A percentile compares a stretch with the other conserved stretches of the same genome.
Conservation (phyloP, 2,329 filamentous ascomycete genomes). For the Phialemoniopsis sp. region DNA sequence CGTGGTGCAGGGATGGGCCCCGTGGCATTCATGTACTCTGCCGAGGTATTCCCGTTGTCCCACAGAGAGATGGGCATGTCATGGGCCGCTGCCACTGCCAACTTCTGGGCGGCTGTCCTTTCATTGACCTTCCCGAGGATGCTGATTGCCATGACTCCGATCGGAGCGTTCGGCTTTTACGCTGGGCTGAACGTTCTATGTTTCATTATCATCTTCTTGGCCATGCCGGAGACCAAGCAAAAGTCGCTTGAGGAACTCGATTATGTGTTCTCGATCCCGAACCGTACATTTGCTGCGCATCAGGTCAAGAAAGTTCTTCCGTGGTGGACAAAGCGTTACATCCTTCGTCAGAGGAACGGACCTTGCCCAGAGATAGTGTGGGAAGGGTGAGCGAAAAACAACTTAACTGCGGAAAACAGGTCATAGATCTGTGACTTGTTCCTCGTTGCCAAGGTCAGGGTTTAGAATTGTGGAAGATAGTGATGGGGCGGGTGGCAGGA, state of each 20-base stretch:
- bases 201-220: conserved; percentile 51
- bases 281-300: no score
- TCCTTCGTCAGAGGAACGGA: conserved; percentile 46
- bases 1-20: no score
- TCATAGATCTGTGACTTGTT: no score
- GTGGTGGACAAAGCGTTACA: conserved; percentile 56
- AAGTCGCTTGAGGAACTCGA: conserved; percentile 56
- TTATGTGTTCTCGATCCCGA: conserved; percentile 53
- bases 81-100: conserved; percentile 63
- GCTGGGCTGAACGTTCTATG: conserved; percentile 52
- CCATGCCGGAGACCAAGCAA: conserved; percentile 57
- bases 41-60: conserved; percentile 67
- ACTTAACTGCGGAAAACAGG: no score
- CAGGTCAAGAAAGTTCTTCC: conserved; percentile 53
- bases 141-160: conserved; percentile 35
- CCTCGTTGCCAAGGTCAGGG: no score
- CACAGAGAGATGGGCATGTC: conserved; percentile 71
- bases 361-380: no score
- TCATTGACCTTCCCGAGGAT: conserved; percentile 62
- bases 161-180: conserved; percentile 47
- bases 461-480: no score
- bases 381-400: no score
- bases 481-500: no score
- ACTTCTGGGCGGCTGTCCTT: conserved; percentile 55
- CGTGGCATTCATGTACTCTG: conserved; percentile 65